Evolutionary conservation across 75 land plant species (phyloP).

Genomic region (Azolla pinnata): DNA sequence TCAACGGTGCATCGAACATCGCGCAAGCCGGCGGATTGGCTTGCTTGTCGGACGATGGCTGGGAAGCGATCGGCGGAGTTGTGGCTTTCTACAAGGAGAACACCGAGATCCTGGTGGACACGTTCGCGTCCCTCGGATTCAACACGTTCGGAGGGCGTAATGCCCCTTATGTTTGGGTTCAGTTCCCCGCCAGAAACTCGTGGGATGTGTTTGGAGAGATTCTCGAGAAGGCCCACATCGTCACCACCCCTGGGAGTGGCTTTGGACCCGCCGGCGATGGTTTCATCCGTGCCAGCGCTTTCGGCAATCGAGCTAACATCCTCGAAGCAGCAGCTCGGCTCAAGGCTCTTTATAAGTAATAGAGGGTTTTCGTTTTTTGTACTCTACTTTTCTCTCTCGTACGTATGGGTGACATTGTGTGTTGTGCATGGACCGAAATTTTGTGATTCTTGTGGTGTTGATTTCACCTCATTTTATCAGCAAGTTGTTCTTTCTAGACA

Average conservation of each 20-base stretch:
- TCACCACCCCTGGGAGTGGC: constrained; percentile 70
- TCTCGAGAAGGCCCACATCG: constrained; percentile 63
- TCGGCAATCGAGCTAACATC: constrained; percentile 50
- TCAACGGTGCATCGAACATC: constrained; percentile 62
- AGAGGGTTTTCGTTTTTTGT: too few species aligned
- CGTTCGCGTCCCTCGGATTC: constrained; percentile 63
- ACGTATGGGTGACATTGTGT: too few species aligned
- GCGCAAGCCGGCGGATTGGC: constrained; percentile 60
- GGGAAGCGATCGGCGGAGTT: constrained; percentile 33
- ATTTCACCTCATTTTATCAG: too few species aligned
- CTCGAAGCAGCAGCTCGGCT: constrained; percentile 57
- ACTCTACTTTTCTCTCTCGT: too few species aligned
- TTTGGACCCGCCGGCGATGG: constrained; percentile 85
- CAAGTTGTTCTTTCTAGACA: too few species aligned
- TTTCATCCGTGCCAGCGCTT: constrained; percentile 60
- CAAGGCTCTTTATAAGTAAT: constrained; percentile 18
- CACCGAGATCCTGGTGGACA: constrained; percentile 51
- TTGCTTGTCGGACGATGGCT: constrained; percentile 43
- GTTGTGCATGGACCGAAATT: too few species aligned
- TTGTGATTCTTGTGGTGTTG: too few species aligned
- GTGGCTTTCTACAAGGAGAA: constrained; percentile 79
- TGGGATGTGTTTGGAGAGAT: constrained; percentile 85
- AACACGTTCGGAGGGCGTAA: constrained; percentile 74
- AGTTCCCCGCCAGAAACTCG: constrained; percentile 71
- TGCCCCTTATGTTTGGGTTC: constrained; percentile 88